Evolutionary conservation across 73 alveolate species (phyloP).

Genomic region (Blepharisma stoltei): DNA sequence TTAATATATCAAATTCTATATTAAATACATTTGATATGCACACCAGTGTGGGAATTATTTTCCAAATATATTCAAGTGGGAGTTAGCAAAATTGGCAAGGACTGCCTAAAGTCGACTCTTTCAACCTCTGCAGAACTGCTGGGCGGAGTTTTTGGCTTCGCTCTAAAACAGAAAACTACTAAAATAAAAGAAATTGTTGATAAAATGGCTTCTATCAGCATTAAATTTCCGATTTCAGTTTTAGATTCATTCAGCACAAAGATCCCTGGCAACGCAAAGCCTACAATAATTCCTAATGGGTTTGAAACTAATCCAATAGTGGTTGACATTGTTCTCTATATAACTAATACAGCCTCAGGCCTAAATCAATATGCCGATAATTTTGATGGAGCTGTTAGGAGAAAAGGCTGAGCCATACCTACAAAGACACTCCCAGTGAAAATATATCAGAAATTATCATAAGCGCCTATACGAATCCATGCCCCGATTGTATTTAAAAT

Average conservation of each 20-base stretch:
- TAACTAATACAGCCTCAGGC: slow-evolving; percentile 58
- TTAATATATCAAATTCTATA: too few relatives aligned
- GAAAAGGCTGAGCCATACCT: slow-evolving; percentile 82
- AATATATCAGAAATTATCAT: slow-evolving; percentile 43
- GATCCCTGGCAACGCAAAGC: slow-evolving; percentile 67
- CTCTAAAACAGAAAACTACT: slow-evolving; percentile 52
- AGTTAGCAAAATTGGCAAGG: slow-evolving; percentile 36
- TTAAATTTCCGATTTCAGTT: slow-evolving; percentile 44
- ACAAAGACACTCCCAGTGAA: slow-evolving; percentile 56
- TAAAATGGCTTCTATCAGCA: slow-evolving; percentile 63
- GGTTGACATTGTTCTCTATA: slow-evolving; percentile 74
- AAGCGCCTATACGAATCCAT: slow-evolving; percentile 33
- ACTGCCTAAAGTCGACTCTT: slow-evolving; percentile 34
- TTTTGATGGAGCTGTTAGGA: slow-evolving; percentile 83
- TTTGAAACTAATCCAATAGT: slow-evolving; percentile 70
- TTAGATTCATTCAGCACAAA: slow-evolving; percentile 61
- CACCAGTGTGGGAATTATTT: too few relatives aligned
- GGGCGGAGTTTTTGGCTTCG: slow-evolving; percentile 85
- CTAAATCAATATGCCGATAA: slow-evolving; percentile 81
- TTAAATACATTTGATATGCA: too few relatives aligned
- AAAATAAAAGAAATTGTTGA: slow-evolving; percentile 46
- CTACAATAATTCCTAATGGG: slow-evolving; percentile 80
- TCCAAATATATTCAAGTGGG: too few relatives aligned
- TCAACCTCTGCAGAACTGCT: slow-evolving; percentile 45
- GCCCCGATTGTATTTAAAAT: slow-evolving; percentile 17